Evolutionary conservation across 805 yeast species (phyloP).

Genomic region (Metschnikowia chrysomelidarum): DNA sequence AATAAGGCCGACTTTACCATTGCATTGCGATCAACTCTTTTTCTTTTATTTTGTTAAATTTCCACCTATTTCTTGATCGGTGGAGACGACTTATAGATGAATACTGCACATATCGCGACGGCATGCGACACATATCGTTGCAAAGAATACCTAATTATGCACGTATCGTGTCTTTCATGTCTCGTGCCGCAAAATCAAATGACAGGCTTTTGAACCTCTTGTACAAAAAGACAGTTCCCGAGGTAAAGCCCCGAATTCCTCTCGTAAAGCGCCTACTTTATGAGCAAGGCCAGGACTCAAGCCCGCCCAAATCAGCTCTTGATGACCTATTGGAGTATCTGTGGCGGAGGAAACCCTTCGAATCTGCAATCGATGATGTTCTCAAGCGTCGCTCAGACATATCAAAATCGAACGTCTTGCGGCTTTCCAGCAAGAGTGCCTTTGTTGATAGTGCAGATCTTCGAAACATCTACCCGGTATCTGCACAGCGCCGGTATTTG

Average conservation of each 20-base stretch:
- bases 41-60: too few relatives aligned
- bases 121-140: too few relatives aligned
- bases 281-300: conserved; percentile 15
- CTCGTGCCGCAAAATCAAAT: conserved; percentile 11
- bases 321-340: conserved; percentile 30
- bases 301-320: conserved; percentile 20
- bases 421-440: conserved; percentile 38
- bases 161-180: too few relatives aligned
- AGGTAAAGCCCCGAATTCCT: conserved; percentile 28
- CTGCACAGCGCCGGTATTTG: conserved; percentile 29
- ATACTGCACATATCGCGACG: too few relatives aligned
- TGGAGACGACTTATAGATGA: too few relatives aligned
- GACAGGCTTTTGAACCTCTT: conserved; percentile 30
- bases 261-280: conserved; percentile 29
- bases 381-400: conserved; percentile 9
- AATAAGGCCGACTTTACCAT: too few relatives aligned
- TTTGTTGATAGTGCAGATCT: conserved; percentile 41
- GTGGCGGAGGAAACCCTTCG: conserved; percentile 31
- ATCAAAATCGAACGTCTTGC: conserved; percentile 31
- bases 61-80: too few relatives aligned
- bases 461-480: conserved; percentile 34
- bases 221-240: conserved; percentile 29
- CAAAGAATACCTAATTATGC: too few relatives aligned
- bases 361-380: conserved; percentile 25
- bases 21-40: too few relatives aligned